phyloP scores from a whole-genome alignment of 768 basidiomycete genomes.

The Daedalea quercina region DNA sequence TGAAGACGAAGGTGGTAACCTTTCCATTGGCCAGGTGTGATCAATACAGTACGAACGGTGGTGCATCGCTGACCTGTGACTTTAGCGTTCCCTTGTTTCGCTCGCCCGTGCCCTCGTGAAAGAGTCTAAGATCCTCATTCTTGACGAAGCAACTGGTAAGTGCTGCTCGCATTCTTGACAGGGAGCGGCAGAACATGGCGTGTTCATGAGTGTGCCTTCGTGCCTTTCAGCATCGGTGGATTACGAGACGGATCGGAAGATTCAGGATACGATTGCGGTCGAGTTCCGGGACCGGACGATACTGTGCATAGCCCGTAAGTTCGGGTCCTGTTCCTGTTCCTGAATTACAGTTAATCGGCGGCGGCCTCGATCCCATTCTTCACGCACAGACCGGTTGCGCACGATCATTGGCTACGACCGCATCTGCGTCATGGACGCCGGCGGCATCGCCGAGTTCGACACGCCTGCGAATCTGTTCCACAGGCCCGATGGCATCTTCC shows the following conservation, averaged over 20 bases:
- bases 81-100: conserved; percentile 74
- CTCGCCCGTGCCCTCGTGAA: conserved; percentile 88
- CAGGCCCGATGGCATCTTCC: conserved; percentile 60
- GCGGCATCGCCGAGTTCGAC: conserved; percentile 80
- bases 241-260: conserved; percentile 84
- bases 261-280: conserved; percentile 82
- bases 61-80: not conserved
- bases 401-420: conserved; percentile 88
- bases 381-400: conserved; percentile 59
- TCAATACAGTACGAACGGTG: not conserved
- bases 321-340: not conserved
- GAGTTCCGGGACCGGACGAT: conserved; percentile 84
- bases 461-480: conserved; percentile 63
- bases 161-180: not conserved
- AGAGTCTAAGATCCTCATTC: conserved; percentile 73
- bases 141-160: conserved; percentile 84
- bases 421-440: conserved; percentile 82
- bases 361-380: not conserved
- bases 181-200: too few relatives aligned
- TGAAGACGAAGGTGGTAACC: conserved; percentile 81
- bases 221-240: conserved; percentile 64
- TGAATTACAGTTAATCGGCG: too few relatives aligned
- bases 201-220: not conserved
- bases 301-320: conserved; percentile 80
- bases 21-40: conserved; percentile 65